Evolutionary conservation across 352 stramenopile genomes (phyloP).

Genomic region (Phytopythium ostracodes): DNA sequence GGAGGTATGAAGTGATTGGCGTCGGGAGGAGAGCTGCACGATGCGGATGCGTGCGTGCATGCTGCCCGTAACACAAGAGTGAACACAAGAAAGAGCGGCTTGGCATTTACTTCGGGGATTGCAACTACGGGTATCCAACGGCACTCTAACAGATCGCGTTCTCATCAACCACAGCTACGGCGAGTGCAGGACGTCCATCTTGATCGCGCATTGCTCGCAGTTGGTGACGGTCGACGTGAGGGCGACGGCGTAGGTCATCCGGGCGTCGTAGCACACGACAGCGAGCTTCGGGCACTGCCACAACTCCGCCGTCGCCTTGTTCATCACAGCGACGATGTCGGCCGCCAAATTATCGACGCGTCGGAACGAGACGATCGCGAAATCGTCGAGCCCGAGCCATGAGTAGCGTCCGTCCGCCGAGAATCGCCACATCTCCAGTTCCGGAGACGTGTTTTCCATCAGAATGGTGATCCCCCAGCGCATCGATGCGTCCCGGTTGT

Average conservation of each 20-base stretch:
- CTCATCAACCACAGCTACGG: background rate
- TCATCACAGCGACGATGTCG: background rate
- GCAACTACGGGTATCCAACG: too few species aligned
- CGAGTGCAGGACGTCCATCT: background rate
- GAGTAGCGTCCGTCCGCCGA: background rate
- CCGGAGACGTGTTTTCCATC: too few species aligned
- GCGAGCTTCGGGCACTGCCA: background rate
- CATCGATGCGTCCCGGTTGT: too few species aligned
- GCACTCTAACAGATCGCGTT: too few species aligned
- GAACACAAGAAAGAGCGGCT: too few species aligned
- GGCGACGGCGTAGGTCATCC: background rate
- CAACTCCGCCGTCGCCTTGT: background rate
- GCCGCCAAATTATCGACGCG: background rate
- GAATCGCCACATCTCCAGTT: too few species aligned
- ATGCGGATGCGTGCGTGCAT: too few species aligned
- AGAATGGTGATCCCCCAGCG: too few species aligned
- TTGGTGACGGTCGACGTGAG: background rate
- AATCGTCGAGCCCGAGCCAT: background rate
- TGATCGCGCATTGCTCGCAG: background rate
- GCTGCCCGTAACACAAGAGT: too few species aligned
- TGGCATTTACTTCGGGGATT: too few species aligned
- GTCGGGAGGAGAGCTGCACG: too few species aligned
- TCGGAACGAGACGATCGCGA: background rate
- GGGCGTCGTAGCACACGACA: background rate
- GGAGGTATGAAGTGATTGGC: too few species aligned